phyloP scores from a whole-genome alignment of 2,329 filamentous ascomycete genomes.

The Claviceps monticola region DNA sequence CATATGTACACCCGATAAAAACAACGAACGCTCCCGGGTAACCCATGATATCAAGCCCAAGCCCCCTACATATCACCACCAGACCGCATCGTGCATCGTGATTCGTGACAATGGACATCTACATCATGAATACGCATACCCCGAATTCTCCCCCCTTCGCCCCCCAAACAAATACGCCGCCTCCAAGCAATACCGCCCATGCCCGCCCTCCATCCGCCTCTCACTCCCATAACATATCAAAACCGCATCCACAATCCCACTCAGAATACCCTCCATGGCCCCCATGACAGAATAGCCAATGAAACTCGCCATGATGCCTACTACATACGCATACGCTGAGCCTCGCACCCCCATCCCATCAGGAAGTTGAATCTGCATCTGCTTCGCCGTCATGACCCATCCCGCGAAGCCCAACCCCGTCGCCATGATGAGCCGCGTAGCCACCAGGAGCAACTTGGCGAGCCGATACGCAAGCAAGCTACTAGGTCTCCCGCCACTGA shows the following conservation, averaged over 20 bases:
- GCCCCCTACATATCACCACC: too few relatives aligned
- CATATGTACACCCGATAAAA: too few relatives aligned
- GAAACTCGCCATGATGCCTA: slow-evolving; percentile 80
- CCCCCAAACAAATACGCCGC: slow-evolving; percentile 77
- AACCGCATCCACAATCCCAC: slow-evolving; percentile 75
- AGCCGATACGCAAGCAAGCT: slow-evolving; percentile 76
- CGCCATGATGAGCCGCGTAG: slow-evolving; percentile 82
- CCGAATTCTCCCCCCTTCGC: slow-evolving; percentile 12
- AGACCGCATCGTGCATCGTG: too few relatives aligned
- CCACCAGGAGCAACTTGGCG: slow-evolving; percentile 81
- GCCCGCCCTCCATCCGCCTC: slow-evolving; percentile 50
- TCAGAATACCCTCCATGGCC: slow-evolving; percentile 77
- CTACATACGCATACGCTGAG: slow-evolving; percentile 86
- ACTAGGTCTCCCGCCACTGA: slow-evolving; percentile 25
- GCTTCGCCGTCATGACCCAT: slow-evolving; percentile 88
- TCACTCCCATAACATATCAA: slow-evolving; percentile 94
- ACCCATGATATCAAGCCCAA: too few relatives aligned
- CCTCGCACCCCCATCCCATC: slow-evolving; percentile 48
- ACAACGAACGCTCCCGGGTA: too few relatives aligned
- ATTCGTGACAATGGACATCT: too few relatives aligned
- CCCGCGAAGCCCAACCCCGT: slow-evolving; percentile 81
- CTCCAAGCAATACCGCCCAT: slow-evolving; percentile 77
- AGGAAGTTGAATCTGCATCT: slow-evolving; percentile 48
- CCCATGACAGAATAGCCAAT: slow-evolving; percentile 92
- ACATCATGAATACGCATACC: slow-evolving; percentile 6